Evolutionary conservation across 2,329 filamentous ascomycete species (phyloP).

Genomic region (Harringtonia lauricola): DNA sequence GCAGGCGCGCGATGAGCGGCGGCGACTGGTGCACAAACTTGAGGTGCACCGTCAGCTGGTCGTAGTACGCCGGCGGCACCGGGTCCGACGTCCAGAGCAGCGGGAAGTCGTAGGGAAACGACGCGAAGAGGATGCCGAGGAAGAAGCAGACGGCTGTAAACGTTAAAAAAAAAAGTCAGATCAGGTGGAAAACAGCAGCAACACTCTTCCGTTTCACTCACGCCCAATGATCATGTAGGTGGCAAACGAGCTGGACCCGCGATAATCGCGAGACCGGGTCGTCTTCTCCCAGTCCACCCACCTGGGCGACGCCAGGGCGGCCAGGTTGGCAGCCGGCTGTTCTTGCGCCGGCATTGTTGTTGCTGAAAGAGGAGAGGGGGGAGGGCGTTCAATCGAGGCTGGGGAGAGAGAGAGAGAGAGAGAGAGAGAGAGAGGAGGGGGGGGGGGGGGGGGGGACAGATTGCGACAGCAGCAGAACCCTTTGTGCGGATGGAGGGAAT

Average conservation of each 20-base stretch:
- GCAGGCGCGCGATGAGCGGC: constrained; percentile 81
- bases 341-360: no score
- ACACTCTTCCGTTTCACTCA: no score
- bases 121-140: constrained; percentile 93
- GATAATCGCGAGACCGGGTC: constrained; percentile 44
- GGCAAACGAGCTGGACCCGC: constrained; percentile 65
- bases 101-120: constrained; percentile 91
- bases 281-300: constrained; percentile 45
- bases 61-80: constrained; percentile 59
- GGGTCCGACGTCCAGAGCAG: constrained; percentile 67
- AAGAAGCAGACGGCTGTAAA: constrained; percentile 80
- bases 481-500: no score
- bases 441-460: no score
- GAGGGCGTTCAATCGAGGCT: no score
- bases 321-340: no score
- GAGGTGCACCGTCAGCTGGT: constrained; percentile 80
- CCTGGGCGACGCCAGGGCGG: constrained; percentile 10
- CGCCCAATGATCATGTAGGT: constrained; percentile 95
- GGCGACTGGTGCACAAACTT: constrained; percentile 85
- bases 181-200: no score
- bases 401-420: no score
- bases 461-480: no score
- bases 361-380: not conserved
- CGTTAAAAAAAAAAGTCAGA: constrained; percentile 3
- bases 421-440: no score